Conservation (phyloP, 495 filamentous ascomycete species). For the Neurospora africana region DNA sequence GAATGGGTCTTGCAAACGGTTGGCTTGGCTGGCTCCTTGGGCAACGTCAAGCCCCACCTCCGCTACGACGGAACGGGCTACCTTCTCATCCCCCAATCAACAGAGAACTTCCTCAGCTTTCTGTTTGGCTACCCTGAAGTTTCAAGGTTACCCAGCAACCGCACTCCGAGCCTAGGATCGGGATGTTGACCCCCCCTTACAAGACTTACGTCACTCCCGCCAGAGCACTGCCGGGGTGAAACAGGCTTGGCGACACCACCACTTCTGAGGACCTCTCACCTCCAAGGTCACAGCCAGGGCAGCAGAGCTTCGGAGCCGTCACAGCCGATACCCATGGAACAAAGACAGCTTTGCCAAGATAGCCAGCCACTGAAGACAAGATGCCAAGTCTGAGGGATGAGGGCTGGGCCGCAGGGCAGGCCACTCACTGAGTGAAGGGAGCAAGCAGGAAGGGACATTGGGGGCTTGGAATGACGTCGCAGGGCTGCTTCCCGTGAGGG, state of each 20-base stretch:
- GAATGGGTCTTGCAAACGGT: not conserved
- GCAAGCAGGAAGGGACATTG: not conserved
- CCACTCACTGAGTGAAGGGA: not conserved
- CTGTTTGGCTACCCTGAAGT: not conserved
- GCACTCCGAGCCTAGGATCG: not conserved
- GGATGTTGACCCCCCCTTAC: not conserved
- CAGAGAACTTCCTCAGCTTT: not conserved
- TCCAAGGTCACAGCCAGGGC: not conserved
- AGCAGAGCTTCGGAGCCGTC: not conserved
- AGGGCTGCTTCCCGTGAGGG: not conserved
- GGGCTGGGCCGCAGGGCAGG: not conserved
- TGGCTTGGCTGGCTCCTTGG: not conserved
- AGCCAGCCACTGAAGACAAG: not conserved
- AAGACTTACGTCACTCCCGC: not conserved
- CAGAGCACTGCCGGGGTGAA: not conserved
- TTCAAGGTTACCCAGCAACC: not conserved
- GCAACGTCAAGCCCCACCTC: not conserved
- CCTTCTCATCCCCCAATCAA: not conserved
- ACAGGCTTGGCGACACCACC: not conserved
- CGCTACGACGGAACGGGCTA: not conserved
- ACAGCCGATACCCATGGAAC: not conserved
- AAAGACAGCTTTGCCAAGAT: not conserved
- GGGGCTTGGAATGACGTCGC: not conserved
- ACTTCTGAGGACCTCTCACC: not conserved
- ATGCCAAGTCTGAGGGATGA: not conserved